phyloP scores from a whole-genome alignment of 169 alveolate species.

The Plasmodium sp. region DNA sequence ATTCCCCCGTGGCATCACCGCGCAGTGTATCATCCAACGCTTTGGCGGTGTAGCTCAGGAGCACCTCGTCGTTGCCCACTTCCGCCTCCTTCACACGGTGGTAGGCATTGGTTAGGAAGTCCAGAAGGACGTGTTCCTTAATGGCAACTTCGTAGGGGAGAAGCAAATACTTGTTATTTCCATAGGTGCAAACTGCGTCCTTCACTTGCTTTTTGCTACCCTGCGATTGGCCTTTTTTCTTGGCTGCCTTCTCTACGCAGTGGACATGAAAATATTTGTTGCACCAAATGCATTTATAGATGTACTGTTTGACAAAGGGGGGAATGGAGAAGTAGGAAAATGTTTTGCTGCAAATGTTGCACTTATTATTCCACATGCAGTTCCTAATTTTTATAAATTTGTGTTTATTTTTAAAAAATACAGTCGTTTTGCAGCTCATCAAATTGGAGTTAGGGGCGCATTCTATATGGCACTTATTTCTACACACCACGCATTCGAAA shows the following conservation, averaged over 20 bases:
- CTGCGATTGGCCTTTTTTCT: background rate
- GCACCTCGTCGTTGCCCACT: slow-evolving; percentile 10
- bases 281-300: slow-evolving; percentile 79
- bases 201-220: background rate
- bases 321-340: slow-evolving; percentile 40
- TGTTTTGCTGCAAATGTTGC: slow-evolving; percentile 39
- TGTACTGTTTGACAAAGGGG: slow-evolving; percentile 8
- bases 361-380: slow-evolving; percentile 42
- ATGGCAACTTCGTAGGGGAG: slow-evolving; percentile 34
- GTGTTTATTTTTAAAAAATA: slow-evolving; percentile 60
- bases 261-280: slow-evolving; percentile 78
- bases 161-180: slow-evolving; percentile 29
- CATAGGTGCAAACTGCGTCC: slow-evolving; percentile 32
- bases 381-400: slow-evolving; percentile 57
- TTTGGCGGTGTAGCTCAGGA: slow-evolving; percentile 5
- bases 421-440: slow-evolving; percentile 61
- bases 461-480: slow-evolving; percentile 65
- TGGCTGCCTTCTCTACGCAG: slow-evolving; percentile 29
- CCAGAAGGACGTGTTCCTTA: slow-evolving; percentile 34
- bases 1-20: background rate
- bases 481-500: slow-evolving; percentile 65
- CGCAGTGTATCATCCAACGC: background rate
- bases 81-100: background rate
- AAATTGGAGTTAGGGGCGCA: slow-evolving; percentile 62
- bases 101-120: slow-evolving; percentile 13